A percentile compares a stretch with the other conserved stretches of the same genome.
These are phyloP conservation scores for Datura wrightii DNA, from an alignment of 257 asterid genomes.

Conservation along the genomic window DNA sequence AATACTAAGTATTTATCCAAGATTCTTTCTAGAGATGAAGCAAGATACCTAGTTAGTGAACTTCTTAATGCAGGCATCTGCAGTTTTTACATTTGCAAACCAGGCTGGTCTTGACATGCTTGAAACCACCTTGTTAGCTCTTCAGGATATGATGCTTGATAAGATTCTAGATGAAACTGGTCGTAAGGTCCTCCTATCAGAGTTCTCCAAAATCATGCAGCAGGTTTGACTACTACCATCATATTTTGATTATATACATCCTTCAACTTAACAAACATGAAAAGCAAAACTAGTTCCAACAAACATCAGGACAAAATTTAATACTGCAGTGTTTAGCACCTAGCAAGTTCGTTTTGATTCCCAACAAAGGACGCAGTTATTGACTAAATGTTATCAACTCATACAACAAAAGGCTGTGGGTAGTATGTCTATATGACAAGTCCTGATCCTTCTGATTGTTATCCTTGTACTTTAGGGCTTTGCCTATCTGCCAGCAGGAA, in stretches of 20 bases:
- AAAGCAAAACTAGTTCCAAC: background rate
- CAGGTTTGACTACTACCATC: slow-evolving; percentile 55
- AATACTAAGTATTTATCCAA: background rate
- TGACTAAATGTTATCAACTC: background rate
- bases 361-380: background rate
- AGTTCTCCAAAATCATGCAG: slow-evolving; percentile 93
- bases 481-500: slow-evolving; percentile 77
- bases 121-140: slow-evolving; percentile 90
- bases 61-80: slow-evolving; percentile 66
- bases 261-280: background rate
- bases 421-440: background rate
- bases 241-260: background rate
- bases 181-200: slow-evolving; percentile 73
- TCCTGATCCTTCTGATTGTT: slow-evolving; percentile 5
- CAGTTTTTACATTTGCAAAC: slow-evolving; percentile 85
- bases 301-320: background rate
- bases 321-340: slow-evolving; percentile 23
- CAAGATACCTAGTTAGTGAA: background rate
- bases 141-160: slow-evolving; percentile 90
- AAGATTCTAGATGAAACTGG: slow-evolving; percentile 86
- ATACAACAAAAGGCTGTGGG: background rate
- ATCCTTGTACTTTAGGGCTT: slow-evolving; percentile 58
- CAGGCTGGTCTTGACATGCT: slow-evolving; percentile 98
- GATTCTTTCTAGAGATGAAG: background rate
- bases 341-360: background rate